Evolutionary conservation across 2,329 filamentous ascomycete genomes (phyloP), one percentile per base, ranked within the genome.

Genomic region (Penicillium sp.): DNA sequence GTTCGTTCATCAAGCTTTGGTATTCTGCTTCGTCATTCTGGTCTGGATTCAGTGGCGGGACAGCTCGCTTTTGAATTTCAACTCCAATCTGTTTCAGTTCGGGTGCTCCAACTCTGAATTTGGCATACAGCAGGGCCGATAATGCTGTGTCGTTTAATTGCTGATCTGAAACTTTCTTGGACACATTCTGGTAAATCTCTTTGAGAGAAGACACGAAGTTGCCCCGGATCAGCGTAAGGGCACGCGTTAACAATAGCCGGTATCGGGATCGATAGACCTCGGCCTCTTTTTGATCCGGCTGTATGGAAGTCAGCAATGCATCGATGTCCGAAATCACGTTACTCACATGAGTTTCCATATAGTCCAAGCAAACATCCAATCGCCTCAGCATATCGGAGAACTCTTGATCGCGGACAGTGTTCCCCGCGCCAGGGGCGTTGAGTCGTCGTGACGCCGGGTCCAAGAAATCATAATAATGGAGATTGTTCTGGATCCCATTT

Each of bases 381-480:
- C 91, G 93, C 44, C 84, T 82, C 45, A 99, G 78, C 81, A 97
- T 95, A 49, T 96, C 90, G 2, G 88, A 86, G 67, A 97, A 97
- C 42, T 89, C 88, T 47, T 88, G 86, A 53, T 88, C 88, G 43
- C 92, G 88, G 14, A 97, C 92, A 51, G 96, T 81, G 53, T 88
- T 91, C 45, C 90, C 87, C 18, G 93, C 92, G 1, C 92, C 92
- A 0, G 94, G 92, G 0, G 92, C 92, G 77, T 97, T 97, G 54
- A 99, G 83, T 13, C 92, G 84, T 51, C 92, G 84, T 0, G 92
- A 96, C 56, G 93, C 92, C 44, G 88, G 92, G 60, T 99, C 94
- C 5, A 99, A 82, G 68, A 96, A 97, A 18, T 89, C 85, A 72
- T 99, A 99, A 74, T 96, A 97, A 68, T 92, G 87, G n/a, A 97